Percentiles rank a stretch among this genome's conserved stretches.
Conservation (phyloP, 768 basidiomycete species). For the Candolleomyces aberdarensis region DNA sequence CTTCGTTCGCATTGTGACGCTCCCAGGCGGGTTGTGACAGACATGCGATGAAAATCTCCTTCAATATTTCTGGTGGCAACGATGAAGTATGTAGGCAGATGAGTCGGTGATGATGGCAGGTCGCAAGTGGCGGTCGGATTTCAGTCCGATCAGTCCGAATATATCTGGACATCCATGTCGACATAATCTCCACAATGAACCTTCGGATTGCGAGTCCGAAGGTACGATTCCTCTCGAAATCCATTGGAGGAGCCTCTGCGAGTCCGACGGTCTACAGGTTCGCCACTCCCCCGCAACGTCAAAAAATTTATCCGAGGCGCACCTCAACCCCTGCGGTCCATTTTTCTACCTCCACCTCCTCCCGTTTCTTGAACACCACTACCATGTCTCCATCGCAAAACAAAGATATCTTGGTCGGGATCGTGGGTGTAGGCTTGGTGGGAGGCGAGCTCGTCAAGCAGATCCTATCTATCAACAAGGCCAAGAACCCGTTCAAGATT, state of each 20-base stretch:
- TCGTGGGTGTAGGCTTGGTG: slow-evolving; percentile 92
- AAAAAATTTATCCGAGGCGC: too few species aligned
- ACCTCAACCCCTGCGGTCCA: neutral
- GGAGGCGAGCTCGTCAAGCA: slow-evolving; percentile 86
- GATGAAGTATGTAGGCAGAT: too few species aligned
- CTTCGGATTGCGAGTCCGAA: neutral
- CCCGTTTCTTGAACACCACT: neutral
- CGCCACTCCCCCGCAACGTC: too few species aligned
- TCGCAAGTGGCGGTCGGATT: too few species aligned
- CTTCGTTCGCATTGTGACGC: too few species aligned
- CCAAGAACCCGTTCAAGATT: slow-evolving; percentile 55
- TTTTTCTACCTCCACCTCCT: neutral
- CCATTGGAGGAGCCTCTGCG: too few species aligned
- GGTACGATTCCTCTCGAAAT: neutral
- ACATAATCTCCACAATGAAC: neutral
- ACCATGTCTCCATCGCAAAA: slow-evolving; percentile 19
- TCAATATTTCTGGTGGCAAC: too few species aligned
- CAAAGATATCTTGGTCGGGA: slow-evolving; percentile 54
- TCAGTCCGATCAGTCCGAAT: too few species aligned
- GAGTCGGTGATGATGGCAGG: too few species aligned
- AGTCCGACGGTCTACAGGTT: too few species aligned
- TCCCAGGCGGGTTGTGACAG: too few species aligned
- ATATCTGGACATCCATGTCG: neutral
- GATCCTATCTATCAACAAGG: slow-evolving; percentile 61
- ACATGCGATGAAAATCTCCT: too few species aligned